Conservation (phyloP, 139 green algal genomes). For the Dunaliella primolecta region DNA sequence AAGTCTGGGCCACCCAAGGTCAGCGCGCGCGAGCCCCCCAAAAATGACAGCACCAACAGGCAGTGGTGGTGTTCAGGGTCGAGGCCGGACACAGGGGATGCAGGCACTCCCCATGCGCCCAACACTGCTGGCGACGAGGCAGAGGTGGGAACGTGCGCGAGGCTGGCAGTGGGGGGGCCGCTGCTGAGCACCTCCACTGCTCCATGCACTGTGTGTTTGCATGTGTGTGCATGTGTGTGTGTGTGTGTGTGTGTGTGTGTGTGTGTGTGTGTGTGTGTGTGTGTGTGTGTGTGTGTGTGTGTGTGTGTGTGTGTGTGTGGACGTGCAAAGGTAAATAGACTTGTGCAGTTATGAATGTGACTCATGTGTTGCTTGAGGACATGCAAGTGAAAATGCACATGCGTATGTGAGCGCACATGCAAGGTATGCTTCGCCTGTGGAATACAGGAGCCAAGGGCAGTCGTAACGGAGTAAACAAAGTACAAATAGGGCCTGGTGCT, state of each 20-base stretch:
- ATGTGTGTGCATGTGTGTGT: not conserved
- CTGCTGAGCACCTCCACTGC: not conserved
- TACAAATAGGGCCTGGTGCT: too few species aligned
- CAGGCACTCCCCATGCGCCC: constrained; percentile 1
- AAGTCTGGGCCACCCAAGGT: not conserved
- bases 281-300: not conserved
- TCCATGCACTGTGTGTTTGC: not conserved
- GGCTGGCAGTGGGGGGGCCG: not conserved
- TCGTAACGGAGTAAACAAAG: too few species aligned
- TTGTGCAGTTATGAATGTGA: too few species aligned
- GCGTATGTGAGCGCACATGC: too few species aligned
- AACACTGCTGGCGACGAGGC: not conserved
- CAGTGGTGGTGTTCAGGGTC: constrained; percentile 2
- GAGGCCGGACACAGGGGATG: too few species aligned
- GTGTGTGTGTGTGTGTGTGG: not conserved
- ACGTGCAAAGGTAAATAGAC: too few species aligned
- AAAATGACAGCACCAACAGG: constrained; percentile 5
- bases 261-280: not conserved
- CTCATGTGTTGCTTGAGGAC: too few species aligned
- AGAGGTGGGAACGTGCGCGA: not conserved
- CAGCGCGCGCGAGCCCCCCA: not conserved
- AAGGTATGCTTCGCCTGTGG: too few species aligned
- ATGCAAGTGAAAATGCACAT: too few species aligned
- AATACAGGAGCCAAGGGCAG: too few species aligned
- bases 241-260: not conserved